A percentile compares a stretch with the other conserved stretches of the same genome.
phyloP scores from a whole-genome alignment of 148 eudicot species.

The Chenopodium formosanum region DNA sequence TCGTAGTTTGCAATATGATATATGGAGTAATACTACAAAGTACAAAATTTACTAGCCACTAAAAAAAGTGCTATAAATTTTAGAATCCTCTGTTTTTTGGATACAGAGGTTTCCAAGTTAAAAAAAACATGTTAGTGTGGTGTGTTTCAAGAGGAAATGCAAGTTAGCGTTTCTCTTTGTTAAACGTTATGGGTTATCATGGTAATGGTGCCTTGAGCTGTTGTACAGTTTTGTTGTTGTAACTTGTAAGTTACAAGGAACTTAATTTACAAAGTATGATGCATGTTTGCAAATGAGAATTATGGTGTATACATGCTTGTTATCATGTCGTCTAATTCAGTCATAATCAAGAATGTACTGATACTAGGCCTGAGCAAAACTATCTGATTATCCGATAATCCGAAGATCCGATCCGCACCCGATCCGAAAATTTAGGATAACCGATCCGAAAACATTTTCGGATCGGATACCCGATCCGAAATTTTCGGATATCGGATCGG shows the following conservation, averaged over 20 bases:
- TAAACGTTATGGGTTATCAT: not conserved
- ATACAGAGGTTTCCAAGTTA: conserved; percentile 1
- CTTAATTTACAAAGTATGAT: not conserved
- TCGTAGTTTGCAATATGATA: not conserved
- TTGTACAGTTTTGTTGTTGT: conserved; percentile 19
- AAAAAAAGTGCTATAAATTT: not conserved
- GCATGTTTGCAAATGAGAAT: not conserved
- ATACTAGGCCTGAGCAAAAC: too few species aligned
- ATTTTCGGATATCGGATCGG: too few species aligned
- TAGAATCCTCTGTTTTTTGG: conserved; percentile 9
- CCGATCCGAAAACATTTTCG: too few species aligned
- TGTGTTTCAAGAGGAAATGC: not conserved
- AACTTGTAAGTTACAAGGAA: not conserved
- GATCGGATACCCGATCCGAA: too few species aligned
- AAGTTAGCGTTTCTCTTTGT: not conserved
- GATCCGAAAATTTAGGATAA: too few species aligned
- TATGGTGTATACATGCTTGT: too few species aligned
- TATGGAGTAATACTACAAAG: not conserved
- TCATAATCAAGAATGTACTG: too few species aligned
- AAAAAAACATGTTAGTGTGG: not conserved
- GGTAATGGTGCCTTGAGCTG: not conserved
- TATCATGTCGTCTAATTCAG: too few species aligned
- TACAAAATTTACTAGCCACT: not conserved
- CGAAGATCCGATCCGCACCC: too few species aligned
- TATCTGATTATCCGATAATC: too few species aligned